Evolutionary conservation across 2,329 filamentous ascomycete species (phyloP).

Genomic region (Rachicladosporium sp.): DNA sequence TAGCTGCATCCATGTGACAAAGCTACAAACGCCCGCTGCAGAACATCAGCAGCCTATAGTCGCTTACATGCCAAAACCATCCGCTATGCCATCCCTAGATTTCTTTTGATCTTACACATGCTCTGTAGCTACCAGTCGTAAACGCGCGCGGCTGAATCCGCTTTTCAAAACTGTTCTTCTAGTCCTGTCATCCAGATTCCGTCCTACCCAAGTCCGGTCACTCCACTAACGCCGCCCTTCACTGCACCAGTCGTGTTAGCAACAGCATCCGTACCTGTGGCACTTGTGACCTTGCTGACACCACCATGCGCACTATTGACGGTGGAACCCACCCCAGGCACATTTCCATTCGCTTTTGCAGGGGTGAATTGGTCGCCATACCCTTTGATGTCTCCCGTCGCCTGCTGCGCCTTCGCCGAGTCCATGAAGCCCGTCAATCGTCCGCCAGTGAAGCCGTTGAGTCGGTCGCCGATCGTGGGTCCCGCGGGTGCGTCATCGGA

Average conservation of each 20-base stretch:
- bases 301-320: not conserved
- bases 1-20: no score
- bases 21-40: no score
- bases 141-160: no score
- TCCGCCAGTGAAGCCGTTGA: constrained; percentile 30
- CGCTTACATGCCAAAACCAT: no score
- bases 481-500: constrained; percentile 6
- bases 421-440: constrained; percentile 24
- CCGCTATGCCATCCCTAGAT: no score
- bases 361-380: constrained; percentile 9
- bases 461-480: constrained; percentile 28
- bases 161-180: no score
- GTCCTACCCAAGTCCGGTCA: constrained; percentile 8
- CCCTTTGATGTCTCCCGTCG: constrained; percentile 9
- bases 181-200: no score
- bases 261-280: constrained; percentile 9
- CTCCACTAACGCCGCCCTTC: constrained; percentile 18
- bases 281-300: constrained; percentile 11
- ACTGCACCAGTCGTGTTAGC: constrained; percentile 12
- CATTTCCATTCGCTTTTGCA: constrained; percentile 8
- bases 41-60: no score
- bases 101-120: no score
- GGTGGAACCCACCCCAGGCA: constrained; percentile 2
- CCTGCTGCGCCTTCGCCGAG: constrained; percentile 6
- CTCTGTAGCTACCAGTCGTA: no score